These are phyloP conservation scores for Rhizophagus sp. DNA, from an alignment of 192 early-diverging fungal genomes.

Conservation along the genomic window DNA sequence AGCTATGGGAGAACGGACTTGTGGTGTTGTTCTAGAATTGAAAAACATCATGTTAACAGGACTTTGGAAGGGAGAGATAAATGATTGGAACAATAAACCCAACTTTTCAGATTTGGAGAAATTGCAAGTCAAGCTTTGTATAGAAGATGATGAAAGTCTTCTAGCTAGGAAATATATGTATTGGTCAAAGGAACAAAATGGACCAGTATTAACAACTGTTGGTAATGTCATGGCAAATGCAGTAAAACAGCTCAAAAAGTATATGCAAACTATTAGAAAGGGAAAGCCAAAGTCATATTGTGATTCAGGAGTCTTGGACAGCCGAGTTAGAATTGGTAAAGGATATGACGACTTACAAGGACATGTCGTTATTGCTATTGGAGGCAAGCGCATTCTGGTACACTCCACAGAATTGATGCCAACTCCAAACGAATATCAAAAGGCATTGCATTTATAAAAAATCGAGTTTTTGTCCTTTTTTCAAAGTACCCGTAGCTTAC, in stretches of 20 bases:
- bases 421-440: constrained; percentile 34
- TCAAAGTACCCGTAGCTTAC: no score
- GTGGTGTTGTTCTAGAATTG: constrained; percentile 34
- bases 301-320: constrained; percentile 35
- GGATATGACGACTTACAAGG: constrained; percentile 38
- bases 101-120: constrained; percentile 28
- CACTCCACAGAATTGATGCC: constrained; percentile 20
- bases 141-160: constrained; percentile 26
- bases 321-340: constrained; percentile 31
- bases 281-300: constrained; percentile 31
- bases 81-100: constrained; percentile 6
- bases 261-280: constrained; percentile 33
- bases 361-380: constrained; percentile 38
- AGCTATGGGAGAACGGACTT: background rate
- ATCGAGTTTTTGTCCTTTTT: background rate
- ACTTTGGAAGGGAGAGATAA: constrained; percentile 30
- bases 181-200: constrained; percentile 31
- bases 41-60: constrained; percentile 36
- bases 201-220: constrained; percentile 30
- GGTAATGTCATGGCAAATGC: constrained; percentile 31
- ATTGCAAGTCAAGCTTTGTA: constrained; percentile 25
- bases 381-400: constrained; percentile 30
- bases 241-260: constrained; percentile 33
- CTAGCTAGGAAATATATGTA: constrained; percentile 37
- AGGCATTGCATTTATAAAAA: constrained; percentile 32